phyloP scores from a whole-genome alignment of 148 eudicot genomes.

The Vaccinium corymbosum region DNA sequence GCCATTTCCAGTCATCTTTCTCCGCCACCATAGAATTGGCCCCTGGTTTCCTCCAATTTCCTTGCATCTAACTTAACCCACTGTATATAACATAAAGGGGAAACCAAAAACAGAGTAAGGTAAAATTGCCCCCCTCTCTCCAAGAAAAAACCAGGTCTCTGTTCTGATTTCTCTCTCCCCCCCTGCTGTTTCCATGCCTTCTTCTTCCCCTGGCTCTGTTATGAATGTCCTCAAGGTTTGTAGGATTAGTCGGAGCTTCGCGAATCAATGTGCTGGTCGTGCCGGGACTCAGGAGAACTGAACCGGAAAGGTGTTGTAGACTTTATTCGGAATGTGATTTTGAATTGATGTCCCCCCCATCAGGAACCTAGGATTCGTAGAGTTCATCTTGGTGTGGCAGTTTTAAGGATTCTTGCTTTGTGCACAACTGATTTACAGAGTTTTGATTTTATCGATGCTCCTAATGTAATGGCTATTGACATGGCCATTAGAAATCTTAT shows the following conservation, averaged over 20 bases:
- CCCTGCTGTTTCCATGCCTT: no score
- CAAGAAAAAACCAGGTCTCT: no score
- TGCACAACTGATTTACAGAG: conserved; percentile 53
- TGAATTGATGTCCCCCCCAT: conserved; percentile 50
- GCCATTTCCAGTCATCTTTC: no score
- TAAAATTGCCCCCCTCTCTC: no score
- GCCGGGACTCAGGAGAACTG: conserved; percentile 75
- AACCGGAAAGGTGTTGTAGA: conserved; percentile 77
- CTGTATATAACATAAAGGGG: no score
- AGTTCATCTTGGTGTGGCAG: conserved; percentile 92
- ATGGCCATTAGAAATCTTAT: conserved; percentile 76
- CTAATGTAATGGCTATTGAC: conserved; percentile 61
- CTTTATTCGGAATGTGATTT: conserved; percentile 64
- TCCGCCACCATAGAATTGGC: no score
- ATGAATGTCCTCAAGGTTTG: conserved; percentile 82
- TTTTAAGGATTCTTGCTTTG: conserved; percentile 74
- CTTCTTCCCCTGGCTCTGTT: conserved; percentile 48
- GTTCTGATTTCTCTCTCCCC: no score
- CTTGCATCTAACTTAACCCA: no score
- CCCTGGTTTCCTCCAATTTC: no score
- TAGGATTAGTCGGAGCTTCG: conserved; percentile 85
- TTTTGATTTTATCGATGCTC: conserved; percentile 88
- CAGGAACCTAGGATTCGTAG: conserved; percentile 90
- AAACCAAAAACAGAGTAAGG: no score
- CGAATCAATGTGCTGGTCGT: conserved; percentile 91